Conservation (phyloP, 2,329 filamentous ascomycete genomes). For the Tolypocladium amazonense region DNA sequence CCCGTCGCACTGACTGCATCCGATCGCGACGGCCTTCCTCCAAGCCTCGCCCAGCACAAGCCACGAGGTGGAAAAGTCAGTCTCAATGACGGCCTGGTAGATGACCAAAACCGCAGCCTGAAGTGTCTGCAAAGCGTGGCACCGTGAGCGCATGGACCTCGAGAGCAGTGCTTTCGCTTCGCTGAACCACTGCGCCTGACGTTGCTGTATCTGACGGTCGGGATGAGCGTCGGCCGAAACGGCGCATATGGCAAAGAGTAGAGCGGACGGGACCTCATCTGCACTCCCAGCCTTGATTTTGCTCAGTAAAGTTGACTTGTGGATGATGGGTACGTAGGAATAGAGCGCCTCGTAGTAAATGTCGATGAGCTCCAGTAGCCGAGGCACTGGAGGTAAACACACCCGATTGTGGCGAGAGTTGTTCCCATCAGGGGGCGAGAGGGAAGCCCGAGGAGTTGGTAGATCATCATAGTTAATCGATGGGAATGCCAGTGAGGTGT, state of each 20-base stretch:
- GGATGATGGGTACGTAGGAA: constrained; percentile 10
- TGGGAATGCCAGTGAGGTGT: background rate
- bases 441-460: background rate
- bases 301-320: constrained; percentile 3
- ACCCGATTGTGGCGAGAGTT: background rate
- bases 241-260: constrained; percentile 10
- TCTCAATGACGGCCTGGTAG: constrained; percentile 8
- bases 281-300: background rate
- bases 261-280: background rate
- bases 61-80: constrained; percentile 9
- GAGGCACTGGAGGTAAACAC: constrained; percentile 3
- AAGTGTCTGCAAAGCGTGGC: constrained; percentile 9
- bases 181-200: constrained; percentile 9
- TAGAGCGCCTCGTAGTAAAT: constrained; percentile 13
- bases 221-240: constrained; percentile 11
- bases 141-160: constrained; percentile 5
- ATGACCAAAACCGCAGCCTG: constrained; percentile 11
- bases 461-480: no score
- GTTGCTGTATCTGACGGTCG: constrained; percentile 6
- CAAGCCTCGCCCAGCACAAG: constrained; percentile 12
- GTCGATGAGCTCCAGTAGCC: constrained; percentile 9
- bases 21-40: constrained; percentile 11
- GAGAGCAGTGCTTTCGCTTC: constrained; percentile 8
- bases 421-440: background rate
- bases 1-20: constrained; percentile 7